Percentiles rank a stretch among this genome's conserved stretches.
Evolutionary conservation across 257 asterid genomes (phyloP).

Genomic region (Nicotiana noctiflora): DNA sequence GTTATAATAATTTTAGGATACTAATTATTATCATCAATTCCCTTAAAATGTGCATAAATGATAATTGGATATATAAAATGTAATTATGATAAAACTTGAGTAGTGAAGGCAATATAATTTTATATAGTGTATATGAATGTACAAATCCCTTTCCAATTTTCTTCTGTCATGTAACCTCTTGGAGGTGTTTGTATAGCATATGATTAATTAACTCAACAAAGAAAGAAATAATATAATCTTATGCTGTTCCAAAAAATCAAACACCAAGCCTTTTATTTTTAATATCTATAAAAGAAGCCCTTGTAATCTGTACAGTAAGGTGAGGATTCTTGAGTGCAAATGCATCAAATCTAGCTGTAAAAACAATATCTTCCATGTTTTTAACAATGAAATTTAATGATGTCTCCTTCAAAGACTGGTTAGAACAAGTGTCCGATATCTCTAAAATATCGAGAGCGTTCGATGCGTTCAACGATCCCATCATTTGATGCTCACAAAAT

Average conservation of each 20-base stretch:
- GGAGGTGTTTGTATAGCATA: neutral
- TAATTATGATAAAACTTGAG: too few species aligned
- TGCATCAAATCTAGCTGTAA: slow-evolving; percentile 61
- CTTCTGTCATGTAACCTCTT: neutral
- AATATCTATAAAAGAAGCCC: slow-evolving; percentile 81
- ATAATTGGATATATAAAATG: too few species aligned
- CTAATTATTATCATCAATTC: too few species aligned
- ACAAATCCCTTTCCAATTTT: neutral
- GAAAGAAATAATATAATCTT: neutral
- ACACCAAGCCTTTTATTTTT: slow-evolving; percentile 34
- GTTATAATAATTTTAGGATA: too few species aligned
- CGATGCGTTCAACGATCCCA: slow-evolving; percentile 47
- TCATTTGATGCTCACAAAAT: slow-evolving; percentile 69
- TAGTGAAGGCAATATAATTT: too few species aligned
- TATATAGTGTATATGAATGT: too few species aligned
- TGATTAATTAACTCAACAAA: neutral
- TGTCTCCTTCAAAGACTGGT: slow-evolving; percentile 51
- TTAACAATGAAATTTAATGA: slow-evolving; percentile 63
- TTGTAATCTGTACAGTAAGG: slow-evolving; percentile 75
- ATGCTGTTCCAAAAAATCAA: slow-evolving; percentile 5
- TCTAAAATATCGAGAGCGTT: slow-evolving; percentile 76
- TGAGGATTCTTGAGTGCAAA: slow-evolving; percentile 94
- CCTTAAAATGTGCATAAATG: too few species aligned
- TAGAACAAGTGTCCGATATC: slow-evolving; percentile 76
- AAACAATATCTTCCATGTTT: slow-evolving; percentile 86